These are phyloP conservation scores for Digitaria exilis DNA, from an alignment of 202 grass and related monocot genomes.

Conservation along the genomic window DNA sequence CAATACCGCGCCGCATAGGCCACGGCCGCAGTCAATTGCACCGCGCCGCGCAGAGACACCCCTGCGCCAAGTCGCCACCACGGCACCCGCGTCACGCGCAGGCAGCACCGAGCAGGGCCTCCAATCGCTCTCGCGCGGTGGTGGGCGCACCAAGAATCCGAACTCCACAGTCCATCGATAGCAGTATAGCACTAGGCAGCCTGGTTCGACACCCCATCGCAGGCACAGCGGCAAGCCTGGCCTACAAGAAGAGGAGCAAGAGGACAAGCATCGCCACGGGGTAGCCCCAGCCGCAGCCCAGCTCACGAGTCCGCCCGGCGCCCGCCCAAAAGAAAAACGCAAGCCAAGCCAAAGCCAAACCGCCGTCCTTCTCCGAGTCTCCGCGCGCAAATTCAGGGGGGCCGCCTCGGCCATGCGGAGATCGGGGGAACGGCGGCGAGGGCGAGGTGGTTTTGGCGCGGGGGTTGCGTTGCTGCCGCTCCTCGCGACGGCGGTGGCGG, in stretches of 20 bases:
- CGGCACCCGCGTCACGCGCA: no score
- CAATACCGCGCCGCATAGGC: not conserved
- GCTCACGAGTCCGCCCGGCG: no score
- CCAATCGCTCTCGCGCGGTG: no score
- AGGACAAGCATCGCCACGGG: constrained; percentile 38
- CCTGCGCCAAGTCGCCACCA: no score
- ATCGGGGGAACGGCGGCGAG: not conserved
- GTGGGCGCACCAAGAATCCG: no score
- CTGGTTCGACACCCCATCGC: not conserved
- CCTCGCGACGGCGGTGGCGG: constrained; percentile 5
- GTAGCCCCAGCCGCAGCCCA: not conserved
- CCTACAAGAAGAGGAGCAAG: constrained; percentile 3
- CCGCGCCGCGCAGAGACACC: not conserved
- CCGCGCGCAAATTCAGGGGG: not conserved
- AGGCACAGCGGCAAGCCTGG: not conserved
- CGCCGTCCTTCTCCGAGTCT: not conserved
- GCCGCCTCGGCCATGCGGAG: not conserved
- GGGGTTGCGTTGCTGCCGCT: constrained; percentile 14
- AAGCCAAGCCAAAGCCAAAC: constrained; percentile 14
- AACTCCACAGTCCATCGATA: not conserved
- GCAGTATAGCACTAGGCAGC: no score
- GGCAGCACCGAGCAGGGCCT: no score
- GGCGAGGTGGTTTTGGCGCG: not conserved
- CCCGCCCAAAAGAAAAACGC: constrained; percentile 3
- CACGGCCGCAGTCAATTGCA: constrained; percentile 25